Conservation (phyloP, 139 green algal species). For the Chlamydomonas applanata region DNA sequence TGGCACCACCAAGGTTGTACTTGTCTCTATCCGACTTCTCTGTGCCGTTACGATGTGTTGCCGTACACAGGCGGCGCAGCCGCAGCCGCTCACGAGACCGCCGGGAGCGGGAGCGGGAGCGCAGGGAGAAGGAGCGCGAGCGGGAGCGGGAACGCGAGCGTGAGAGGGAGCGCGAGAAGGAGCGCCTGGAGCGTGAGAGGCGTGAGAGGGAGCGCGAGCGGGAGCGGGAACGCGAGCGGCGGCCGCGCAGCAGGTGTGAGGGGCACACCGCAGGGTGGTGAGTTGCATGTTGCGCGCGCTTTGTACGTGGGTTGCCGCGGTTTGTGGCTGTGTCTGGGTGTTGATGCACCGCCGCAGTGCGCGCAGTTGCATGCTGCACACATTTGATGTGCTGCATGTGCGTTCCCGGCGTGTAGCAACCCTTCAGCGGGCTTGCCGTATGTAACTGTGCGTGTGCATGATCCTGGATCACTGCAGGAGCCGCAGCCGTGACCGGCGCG, state of each 20-base stretch:
- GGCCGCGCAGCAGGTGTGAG: constrained; percentile 5
- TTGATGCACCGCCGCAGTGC: too few relatives aligned
- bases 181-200: not conserved
- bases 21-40: too few relatives aligned
- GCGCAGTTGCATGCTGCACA: constrained; percentile 6
- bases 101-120: constrained; percentile 6
- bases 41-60: too few relatives aligned
- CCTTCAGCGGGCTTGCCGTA: too few relatives aligned
- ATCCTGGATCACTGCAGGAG: not conserved
- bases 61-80: constrained; percentile 6
- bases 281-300: too few relatives aligned
- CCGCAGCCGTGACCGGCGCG: not conserved
- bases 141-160: not conserved
- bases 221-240: not conserved
- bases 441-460: too few relatives aligned
- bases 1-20: too few relatives aligned
- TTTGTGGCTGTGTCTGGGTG: too few relatives aligned
- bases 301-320: too few relatives aligned
- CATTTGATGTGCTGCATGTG: not conserved
- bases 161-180: not conserved
- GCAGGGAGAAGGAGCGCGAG: not conserved
- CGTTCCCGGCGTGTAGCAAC: not conserved
- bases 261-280: too few relatives aligned
- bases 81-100: constrained; percentile 11
- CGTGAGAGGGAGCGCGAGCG: constrained; percentile 9